phyloP scores from a whole-genome alignment of 2,329 filamentous ascomycete genomes.

The Ophioceras dolichostomum region DNA sequence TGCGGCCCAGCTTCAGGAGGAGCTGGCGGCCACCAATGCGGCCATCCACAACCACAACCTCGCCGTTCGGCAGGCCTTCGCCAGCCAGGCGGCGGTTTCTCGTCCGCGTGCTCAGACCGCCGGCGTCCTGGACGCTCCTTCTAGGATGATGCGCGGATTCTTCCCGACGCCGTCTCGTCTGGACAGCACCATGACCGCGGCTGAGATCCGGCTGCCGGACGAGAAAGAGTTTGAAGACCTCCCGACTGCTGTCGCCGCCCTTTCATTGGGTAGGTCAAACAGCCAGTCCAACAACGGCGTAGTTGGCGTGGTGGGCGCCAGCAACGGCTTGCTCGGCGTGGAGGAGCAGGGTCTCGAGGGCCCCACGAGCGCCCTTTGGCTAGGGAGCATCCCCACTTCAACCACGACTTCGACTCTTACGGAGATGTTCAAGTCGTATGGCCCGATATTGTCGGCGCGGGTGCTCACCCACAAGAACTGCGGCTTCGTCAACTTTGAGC shows the following conservation, averaged over 20 bases:
- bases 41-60: slow-evolving; percentile 85
- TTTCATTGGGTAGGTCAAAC: slow-evolving; percentile 58
- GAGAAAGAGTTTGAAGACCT: slow-evolving; percentile 71
- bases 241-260: slow-evolving; percentile 67
- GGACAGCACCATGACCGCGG: slow-evolving; percentile 61
- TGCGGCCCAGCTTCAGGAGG: slow-evolving; percentile 48
- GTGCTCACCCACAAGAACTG: slow-evolving; percentile 98
- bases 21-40: slow-evolving; percentile 50
- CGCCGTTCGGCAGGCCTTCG: slow-evolving; percentile 87
- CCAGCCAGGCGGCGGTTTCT: slow-evolving; percentile 67
- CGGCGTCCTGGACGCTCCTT: slow-evolving; percentile 74
- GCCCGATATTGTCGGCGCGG: slow-evolving; percentile 78
- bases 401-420: slow-evolving; percentile 91
- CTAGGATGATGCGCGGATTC: slow-evolving; percentile 57
- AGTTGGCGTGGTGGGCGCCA: slow-evolving; percentile 59
- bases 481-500: slow-evolving; percentile 96
- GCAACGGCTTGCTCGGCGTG: slow-evolving; percentile 54
- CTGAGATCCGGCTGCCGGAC: slow-evolving; percentile 64
- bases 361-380: slow-evolving; percentile 88
- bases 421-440: slow-evolving; percentile 91
- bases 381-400: slow-evolving; percentile 92
- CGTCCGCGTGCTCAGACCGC: slow-evolving; percentile 85
- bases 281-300: slow-evolving; percentile 55
- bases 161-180: slow-evolving; percentile 61
- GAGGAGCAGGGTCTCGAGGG: slow-evolving; percentile 77